Base-by-base conservation (phyloP, 805 yeast genomes). In the Wickerhamomyces strasburgensis region DNA sequence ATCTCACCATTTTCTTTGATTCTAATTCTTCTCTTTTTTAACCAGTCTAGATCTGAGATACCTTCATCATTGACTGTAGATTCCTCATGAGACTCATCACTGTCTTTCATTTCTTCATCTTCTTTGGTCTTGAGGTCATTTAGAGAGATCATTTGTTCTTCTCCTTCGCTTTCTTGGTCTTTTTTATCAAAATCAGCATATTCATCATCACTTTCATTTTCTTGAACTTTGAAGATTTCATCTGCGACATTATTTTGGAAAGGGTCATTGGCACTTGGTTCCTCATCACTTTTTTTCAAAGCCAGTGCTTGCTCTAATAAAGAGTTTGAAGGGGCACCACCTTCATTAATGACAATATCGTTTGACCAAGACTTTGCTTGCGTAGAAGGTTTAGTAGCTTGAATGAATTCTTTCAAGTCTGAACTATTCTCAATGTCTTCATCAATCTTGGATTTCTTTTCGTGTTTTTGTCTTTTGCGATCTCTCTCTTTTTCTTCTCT, bases 41-140 rank as follows among this genome's bases (percentile, higher is more conserved):
- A 70, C 98, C 98, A 89, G 39, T 89, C 96, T 35, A 84, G 61
- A 63, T 89, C 96, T 11, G 88, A 72, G 11, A 84, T 69, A 11
- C 51, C 61, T 39, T 71, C 75, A 48, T 76, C 75, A 25, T 61
- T 61, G 6, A 75, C 78, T 4, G 62, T 36, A 1, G 47, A 48
- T 3, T 44, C 48, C 8, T 41, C 54, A 10, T 43, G 50, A 19
- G 27, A 16, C 39, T 52, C 40, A 43, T 40, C 15, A 39, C 47
- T 42, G 51, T 36, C 46, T 51, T n/a, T n/a, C n/a, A n/a, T n/a
- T 51, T 43, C 45, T 4, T 45, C 55, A 2, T 17, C 30, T 9
- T 14, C 14, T 26, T 29, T 17, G 5, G 45, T 38, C 13, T 43
- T 47, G 40, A 57, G 34, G 44, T 56, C 58, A 48, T 57, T 56